These are phyloP conservation scores for Vitellaria paradoxa DNA, from an alignment of 179 eudicot species.

Conservation along the genomic window DNA sequence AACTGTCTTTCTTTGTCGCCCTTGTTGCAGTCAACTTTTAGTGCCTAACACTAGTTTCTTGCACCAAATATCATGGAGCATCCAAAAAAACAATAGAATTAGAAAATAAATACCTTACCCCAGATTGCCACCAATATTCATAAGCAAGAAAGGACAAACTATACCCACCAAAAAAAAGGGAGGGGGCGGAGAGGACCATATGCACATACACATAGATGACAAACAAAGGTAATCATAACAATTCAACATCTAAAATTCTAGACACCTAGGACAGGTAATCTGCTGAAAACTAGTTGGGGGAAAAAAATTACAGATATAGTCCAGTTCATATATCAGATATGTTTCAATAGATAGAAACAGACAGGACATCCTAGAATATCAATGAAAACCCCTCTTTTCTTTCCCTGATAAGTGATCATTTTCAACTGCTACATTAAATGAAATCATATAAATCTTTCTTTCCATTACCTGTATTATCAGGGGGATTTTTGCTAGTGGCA, in stretches of 20 bases:
- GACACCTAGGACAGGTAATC: not conserved
- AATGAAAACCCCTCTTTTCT: not conserved
- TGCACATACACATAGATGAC: not conserved
- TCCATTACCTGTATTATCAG: conserved; percentile 52
- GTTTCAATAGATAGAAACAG: not conserved
- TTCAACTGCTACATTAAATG: not conserved
- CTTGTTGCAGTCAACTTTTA: too few species aligned
- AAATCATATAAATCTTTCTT: not conserved
- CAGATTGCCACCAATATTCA: too few species aligned
- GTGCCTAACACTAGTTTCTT: too few species aligned
- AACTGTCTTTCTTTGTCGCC: too few species aligned
- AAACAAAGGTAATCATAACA: not conserved
- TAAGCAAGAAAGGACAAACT: not conserved
- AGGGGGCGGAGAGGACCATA: too few species aligned
- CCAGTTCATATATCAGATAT: not conserved
- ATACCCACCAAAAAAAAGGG: not conserved
- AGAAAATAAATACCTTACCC: not conserved
- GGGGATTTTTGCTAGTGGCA: too few species aligned
- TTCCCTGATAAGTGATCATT: not conserved
- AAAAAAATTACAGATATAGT: not conserved
- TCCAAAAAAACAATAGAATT: not conserved
- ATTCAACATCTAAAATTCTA: not conserved
- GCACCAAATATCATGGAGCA: too few species aligned
- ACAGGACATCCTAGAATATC: not conserved
- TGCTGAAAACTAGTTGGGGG: not conserved